Conservation (phyloP, 306 rosid genomes). For the Cucurbita argyrosperma region DNA sequence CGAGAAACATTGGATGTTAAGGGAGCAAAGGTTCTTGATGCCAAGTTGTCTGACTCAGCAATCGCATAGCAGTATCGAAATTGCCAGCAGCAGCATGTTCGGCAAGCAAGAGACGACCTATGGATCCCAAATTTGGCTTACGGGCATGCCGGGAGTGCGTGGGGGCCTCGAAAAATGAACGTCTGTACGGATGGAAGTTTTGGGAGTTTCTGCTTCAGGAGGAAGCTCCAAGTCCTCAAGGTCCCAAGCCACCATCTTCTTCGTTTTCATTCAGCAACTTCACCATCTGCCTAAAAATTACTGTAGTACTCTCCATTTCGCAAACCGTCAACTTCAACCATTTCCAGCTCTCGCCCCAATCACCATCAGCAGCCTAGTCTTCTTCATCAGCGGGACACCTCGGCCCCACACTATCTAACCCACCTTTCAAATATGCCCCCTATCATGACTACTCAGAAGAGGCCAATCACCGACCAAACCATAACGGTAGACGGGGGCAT, state of each 20-base stretch:
- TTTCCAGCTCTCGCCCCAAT: conserved; percentile 64
- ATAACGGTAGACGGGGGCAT: conserved; percentile 58
- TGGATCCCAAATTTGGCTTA: conserved; percentile 84
- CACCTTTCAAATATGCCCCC: conserved; percentile 87
- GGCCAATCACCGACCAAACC: conserved; percentile 92
- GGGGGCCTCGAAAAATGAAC: conserved; percentile 58
- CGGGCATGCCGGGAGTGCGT: conserved; percentile 89
- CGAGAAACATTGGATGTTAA: conserved; percentile 65
- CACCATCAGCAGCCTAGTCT: conserved; percentile 54
- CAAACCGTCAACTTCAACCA: conserved; percentile 52
- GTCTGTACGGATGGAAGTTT: conserved; percentile 40
- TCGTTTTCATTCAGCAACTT: conserved; percentile 51
- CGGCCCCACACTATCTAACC: conserved; percentile 35
- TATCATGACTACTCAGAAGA: conserved; percentile 65
- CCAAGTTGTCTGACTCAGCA: conserved; percentile 86
- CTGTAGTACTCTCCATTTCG: conserved; percentile 56
- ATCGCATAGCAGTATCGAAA: conserved; percentile 85
- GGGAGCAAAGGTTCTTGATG: conserved; percentile 59
- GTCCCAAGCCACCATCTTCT: conserved; percentile 85
- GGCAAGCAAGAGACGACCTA: conserved; percentile 83
- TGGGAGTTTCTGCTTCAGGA: conserved; percentile 74
- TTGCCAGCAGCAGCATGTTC: conserved; percentile 94
- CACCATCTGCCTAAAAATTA: conserved; percentile 48
- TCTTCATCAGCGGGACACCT: conserved; percentile 46
- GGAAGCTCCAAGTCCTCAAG: conserved; percentile 82